Conservation (phyloP, 1,284 basidiomycete species). For the Trichosporon sp. region DNA sequence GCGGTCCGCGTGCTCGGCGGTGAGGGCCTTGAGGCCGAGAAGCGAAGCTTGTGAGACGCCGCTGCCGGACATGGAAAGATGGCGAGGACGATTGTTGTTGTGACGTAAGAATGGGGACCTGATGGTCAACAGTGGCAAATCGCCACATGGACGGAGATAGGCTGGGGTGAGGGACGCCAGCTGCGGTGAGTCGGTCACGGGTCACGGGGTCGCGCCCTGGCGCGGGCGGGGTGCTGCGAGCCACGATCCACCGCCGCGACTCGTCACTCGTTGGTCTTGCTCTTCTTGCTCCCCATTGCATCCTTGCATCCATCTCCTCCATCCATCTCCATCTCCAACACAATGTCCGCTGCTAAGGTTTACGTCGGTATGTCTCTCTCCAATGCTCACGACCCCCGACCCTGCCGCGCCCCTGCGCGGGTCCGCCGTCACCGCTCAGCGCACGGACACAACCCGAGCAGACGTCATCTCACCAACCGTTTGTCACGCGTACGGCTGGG, state of each 20-base stretch:
- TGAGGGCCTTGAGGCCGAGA: slow-evolving; percentile 46
- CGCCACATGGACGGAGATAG: slow-evolving; percentile 9
- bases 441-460: not conserved
- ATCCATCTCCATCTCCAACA: slow-evolving; percentile 1
- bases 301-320: slow-evolving; percentile 11
- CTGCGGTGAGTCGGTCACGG: not conserved
- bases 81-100: not conserved
- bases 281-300: slow-evolving; percentile 7
- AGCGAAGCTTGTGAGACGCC: slow-evolving; percentile 39
- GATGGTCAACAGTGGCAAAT: not conserved
- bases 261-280: slow-evolving; percentile 2
- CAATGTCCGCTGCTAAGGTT: slow-evolving; percentile 26
- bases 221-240: not conserved
- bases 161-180: not conserved
- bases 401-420: not conserved
- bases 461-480: slow-evolving; percentile 1
- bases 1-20: slow-evolving; percentile 46
- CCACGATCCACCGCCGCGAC: slow-evolving; percentile 5
- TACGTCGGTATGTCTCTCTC: slow-evolving; percentile 22
- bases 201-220: not conserved
- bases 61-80: slow-evolving; percentile 10
- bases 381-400: not conserved
- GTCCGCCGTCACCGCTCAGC: not conserved
- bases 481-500: not conserved
- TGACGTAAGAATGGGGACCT: not conserved